Evolutionary conservation across 805 yeast genomes (phyloP).

Genomic region (Wickerhamiella australiensis): DNA sequence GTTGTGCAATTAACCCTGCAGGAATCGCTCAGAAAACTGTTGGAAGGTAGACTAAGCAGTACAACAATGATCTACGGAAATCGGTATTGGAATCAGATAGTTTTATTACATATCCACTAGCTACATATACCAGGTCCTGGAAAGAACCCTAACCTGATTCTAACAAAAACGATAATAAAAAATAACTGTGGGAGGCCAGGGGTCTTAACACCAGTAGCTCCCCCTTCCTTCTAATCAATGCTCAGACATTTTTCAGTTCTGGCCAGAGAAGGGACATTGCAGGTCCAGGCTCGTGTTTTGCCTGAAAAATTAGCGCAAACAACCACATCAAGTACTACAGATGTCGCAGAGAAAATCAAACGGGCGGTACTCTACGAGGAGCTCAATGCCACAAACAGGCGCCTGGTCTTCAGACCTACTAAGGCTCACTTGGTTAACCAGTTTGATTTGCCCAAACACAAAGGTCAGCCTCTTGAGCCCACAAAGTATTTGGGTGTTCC

Average conservation of each 20-base stretch:
- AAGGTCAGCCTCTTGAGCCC: conserved; percentile 20
- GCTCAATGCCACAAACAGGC: conserved; percentile 16
- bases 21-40: too few species aligned
- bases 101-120: too few species aligned
- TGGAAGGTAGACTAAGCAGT: too few species aligned
- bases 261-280: background rate
- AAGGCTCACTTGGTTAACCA: conserved; percentile 17
- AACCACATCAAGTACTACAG: background rate
- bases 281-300: conserved; percentile 2
- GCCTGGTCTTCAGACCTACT: conserved; percentile 23
- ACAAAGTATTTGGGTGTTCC: conserved; percentile 23
- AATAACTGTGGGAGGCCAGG: too few species aligned
- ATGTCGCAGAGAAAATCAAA: background rate
- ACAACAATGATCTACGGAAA: too few species aligned
- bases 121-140: too few species aligned
- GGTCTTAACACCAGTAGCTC: background rate
- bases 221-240: conserved; percentile 4
- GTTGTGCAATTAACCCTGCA: too few species aligned
- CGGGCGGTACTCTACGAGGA: conserved; percentile 16
- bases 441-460: conserved; percentile 15
- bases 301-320: conserved; percentile 6
- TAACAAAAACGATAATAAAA: too few species aligned
- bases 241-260: conserved; percentile 11
- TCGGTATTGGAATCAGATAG: too few species aligned
- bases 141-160: too few species aligned